Evolutionary conservation across 768 basidiomycete genomes (phyloP), one percentile per base, ranked within the genome.

Genomic region (Pholiota molesta): DNA sequence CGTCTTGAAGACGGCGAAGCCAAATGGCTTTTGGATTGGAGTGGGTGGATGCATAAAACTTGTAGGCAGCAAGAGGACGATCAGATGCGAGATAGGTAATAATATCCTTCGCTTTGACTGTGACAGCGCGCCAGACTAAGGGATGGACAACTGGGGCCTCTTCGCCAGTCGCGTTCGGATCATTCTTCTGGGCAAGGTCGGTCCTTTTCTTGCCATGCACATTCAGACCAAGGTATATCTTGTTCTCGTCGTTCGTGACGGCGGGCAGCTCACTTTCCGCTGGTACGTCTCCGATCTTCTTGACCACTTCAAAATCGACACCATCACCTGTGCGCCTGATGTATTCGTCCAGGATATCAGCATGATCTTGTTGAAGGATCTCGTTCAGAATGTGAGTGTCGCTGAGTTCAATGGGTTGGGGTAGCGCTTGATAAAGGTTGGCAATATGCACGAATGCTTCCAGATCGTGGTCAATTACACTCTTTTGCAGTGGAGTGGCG

Each of bases 171-270:
- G 79, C 79, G 60, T 83, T 77, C 0, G 84, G 83, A 64, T 86
- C 85, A 54, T 81, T 80, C 66, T 77, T 80, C 55, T 68, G 74
- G 0, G 83, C 82, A 9, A 87, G 75, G 65, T 87, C 85, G 16
- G 77, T 75, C 3, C 84, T 76, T 66, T 88, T 87, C 75, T 85
- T 86, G n/a, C 86, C 86, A 61, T 86, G 84, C 21, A 88, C 83
- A 58, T 81, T 81, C 44, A 89, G 75, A 0, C 87, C 86, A 17
- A 87, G 81, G 65, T 88, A 89, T 0, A 81, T 51, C 67, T 72
- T 77, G 67, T 80, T 78, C 57, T 71, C 64, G 63, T 80, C 79
- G 63, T 79, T 77, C 42, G 69, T 62, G 10, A 70, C 65, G 10
- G 62, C 61, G 26, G 71, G 67, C 13, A 66, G 59, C 19, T 74